Percentiles rank a stretch among this genome's conserved stretches.
These are phyloP conservation scores for Thymus mandschuricus DNA, from an alignment of 257 asterid genomes.

Conservation along the genomic window DNA sequence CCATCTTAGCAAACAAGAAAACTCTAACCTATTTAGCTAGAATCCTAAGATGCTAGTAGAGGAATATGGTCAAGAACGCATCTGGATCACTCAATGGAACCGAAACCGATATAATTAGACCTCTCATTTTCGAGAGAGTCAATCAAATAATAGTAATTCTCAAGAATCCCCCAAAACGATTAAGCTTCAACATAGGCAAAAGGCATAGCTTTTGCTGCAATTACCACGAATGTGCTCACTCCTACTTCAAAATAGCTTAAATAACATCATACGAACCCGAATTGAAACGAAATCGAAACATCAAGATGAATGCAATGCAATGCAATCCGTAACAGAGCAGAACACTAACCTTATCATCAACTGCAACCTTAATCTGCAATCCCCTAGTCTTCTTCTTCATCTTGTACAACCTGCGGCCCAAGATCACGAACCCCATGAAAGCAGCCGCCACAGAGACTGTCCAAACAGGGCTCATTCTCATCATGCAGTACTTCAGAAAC, in stretches of 20 bases:
- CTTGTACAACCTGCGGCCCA: slow-evolving; percentile 76
- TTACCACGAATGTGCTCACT: neutral
- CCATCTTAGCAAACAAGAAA: slow-evolving; percentile 6
- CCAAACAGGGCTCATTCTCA: slow-evolving; percentile 81
- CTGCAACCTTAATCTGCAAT: slow-evolving; percentile 71
- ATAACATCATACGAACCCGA: neutral
- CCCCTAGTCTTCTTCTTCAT: slow-evolving; percentile 78
- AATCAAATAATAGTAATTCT: too few species aligned
- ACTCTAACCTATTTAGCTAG: neutral
- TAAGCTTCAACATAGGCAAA: neutral
- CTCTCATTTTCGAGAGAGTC: too few species aligned
- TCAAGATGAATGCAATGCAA: slow-evolving; percentile 2
- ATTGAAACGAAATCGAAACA: slow-evolving; percentile 1
- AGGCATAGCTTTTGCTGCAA: slow-evolving; percentile 2
- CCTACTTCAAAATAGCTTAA: slow-evolving; percentile 8
- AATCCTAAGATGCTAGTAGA: neutral
- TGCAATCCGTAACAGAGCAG: slow-evolving; percentile 30
- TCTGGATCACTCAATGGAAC: too few species aligned
- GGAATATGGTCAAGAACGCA: too few species aligned
- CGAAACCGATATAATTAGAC: too few species aligned
- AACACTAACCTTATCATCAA: slow-evolving; percentile 82
- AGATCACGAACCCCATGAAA: slow-evolving; percentile 75
- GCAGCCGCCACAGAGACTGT: slow-evolving; percentile 83
- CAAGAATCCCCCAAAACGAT: slow-evolving; percentile 5
- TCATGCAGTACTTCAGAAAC: slow-evolving; percentile 62